Percentiles rank a stretch among this genome's conserved stretches.
Conservation (phyloP, 1,284 basidiomycete species). For the Erythrobasidium hasegawianum region DNA sequence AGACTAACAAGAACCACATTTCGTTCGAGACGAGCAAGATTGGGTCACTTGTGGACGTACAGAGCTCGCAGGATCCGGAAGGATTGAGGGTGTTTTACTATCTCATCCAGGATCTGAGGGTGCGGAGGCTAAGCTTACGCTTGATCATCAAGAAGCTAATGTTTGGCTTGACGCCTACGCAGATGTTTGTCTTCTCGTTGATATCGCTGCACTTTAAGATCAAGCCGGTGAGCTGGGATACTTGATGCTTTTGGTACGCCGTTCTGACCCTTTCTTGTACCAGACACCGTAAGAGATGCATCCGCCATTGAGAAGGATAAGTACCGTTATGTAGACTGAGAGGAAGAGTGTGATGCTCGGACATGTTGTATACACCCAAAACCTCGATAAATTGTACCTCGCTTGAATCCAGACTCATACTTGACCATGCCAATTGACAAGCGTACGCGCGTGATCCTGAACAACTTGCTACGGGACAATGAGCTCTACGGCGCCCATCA, state of each 20-base stretch:
- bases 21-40: slow-evolving; percentile 99
- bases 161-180: slow-evolving; percentile 10
- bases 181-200: slow-evolving; percentile 96
- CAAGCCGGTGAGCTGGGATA: slow-evolving; percentile 62
- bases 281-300: background rate
- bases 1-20: slow-evolving; percentile 91
- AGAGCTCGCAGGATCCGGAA: slow-evolving; percentile 95
- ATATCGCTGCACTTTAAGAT: slow-evolving; percentile 99
- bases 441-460: slow-evolving; percentile 29
- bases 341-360: background rate
- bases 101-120: slow-evolving; percentile 94
- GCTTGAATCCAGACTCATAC: no score
- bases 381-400: background rate
- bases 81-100: slow-evolving; percentile 97
- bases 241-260: background rate
- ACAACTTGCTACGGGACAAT: slow-evolving; percentile 57
- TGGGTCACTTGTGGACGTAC: slow-evolving; percentile 90
- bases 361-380: background rate
- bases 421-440: slow-evolving; percentile 15
- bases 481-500: slow-evolving; percentile 87
- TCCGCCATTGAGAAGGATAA: background rate
- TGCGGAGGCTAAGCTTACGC: slow-evolving; percentile 48
- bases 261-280: background rate
- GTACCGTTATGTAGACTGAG: background rate
- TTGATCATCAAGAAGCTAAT: no score